Base-by-base conservation (phyloP, 805 yeast species). In the Yarrowia sp. region DNA sequence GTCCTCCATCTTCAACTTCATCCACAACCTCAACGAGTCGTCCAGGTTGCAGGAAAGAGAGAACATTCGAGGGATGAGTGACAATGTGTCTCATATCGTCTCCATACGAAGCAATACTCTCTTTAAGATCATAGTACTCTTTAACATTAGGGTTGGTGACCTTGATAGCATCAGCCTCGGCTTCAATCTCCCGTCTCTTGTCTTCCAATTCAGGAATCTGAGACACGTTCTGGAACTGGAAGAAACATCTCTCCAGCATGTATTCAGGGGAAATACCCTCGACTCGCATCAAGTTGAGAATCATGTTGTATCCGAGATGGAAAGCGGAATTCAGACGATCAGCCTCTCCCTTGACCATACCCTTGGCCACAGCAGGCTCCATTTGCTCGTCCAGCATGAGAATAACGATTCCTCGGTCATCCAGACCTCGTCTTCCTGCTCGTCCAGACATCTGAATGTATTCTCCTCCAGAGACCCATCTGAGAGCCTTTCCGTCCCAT, bases 391-490 rank as follows among this genome's bases (percentile, higher is more conserved):
- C 98, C 75, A 95, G 92, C 99, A 95, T 95, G 95, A 95, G 90
- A 70, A 95, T 95, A 58, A 95, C 99, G 76, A 95, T 92, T 79
- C 99, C 99, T 76, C 99, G 88, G 75, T 95, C 99, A 82, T 95
- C 99, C 71, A 95, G 83, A 74, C 99, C 99, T 83, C 99, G 90
- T 82, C 99, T 92, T 71, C 99, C 99, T 22, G 99, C 99, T 77
- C 99, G 87, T 69, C 99, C 99, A 50, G 97, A 90, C 99, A 95
- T 95, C 79, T 95, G 99, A 74, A 95, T 95, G 77, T 95, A 95
- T 78, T 95, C 99, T 80, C 99, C 99, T 66, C 99, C 99, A 65
- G 97, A 90, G 36, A 95, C 98, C 99, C 99, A 95, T 78, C 99
- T 86, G 81, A 93, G 92, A 17, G 93, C 96, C 68, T 85, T 86